Evolutionary conservation across 805 yeast species (phyloP).

Genomic region (Nakazawaea laoshanensis): DNA sequence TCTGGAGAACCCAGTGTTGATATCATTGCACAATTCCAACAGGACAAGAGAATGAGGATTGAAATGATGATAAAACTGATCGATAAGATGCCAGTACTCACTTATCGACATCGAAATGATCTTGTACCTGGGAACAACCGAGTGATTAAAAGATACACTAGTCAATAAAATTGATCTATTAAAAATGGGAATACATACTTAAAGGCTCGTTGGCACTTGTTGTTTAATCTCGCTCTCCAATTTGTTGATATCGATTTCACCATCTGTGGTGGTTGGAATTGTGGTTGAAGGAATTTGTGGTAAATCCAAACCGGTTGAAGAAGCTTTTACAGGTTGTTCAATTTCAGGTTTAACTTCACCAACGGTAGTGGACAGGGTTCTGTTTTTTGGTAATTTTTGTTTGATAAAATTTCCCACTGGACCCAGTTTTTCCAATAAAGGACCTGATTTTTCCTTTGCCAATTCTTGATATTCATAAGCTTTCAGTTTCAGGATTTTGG

Average conservation of each 20-base stretch:
- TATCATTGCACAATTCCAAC: neutral
- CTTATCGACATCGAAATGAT: too few relatives aligned
- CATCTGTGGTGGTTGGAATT: constrained; percentile 1
- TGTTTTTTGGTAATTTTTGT: constrained; percentile 44
- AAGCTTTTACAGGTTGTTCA: constrained; percentile 3
- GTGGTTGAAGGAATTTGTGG: constrained; percentile 6
- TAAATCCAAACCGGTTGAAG: constrained; percentile 8
- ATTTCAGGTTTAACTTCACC: constrained; percentile 20
- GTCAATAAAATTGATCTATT: too few relatives aligned
- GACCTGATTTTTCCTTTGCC: constrained; percentile 38
- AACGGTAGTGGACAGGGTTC: constrained; percentile 70
- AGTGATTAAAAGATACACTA: too few relatives aligned
- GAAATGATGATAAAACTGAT: neutral
- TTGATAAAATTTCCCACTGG: constrained; percentile 58
- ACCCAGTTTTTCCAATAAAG: constrained; percentile 52
- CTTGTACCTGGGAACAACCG: too few relatives aligned
- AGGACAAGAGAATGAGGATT: neutral
- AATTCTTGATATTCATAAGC: constrained; percentile 30
- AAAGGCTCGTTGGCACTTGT: too few relatives aligned
- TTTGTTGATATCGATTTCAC: constrained; percentile 10
- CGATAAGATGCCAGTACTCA: too few relatives aligned
- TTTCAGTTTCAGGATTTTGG: constrained; percentile 42
- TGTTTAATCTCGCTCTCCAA: constrained; percentile 7
- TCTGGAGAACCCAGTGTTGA: neutral
- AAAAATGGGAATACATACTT: too few relatives aligned